Base-by-base conservation (phyloP, 2,329 filamentous ascomycete species). In the Emergomyces pasteurianus region DNA sequence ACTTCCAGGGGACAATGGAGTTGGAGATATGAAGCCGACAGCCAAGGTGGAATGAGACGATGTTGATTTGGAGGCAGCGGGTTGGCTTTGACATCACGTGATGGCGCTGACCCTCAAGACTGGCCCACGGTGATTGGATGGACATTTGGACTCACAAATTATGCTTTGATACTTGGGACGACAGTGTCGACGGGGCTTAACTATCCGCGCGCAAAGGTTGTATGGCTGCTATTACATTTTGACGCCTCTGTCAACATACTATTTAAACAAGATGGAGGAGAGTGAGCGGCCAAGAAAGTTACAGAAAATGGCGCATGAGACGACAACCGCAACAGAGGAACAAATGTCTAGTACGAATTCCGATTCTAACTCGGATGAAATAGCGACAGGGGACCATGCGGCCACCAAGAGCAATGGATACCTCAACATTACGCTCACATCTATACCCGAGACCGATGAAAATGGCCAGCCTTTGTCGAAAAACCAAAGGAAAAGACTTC, bases 401-500 rank as follows among this genome's bases (percentile, higher is more conserved):
- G 21, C 21, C 4, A 21, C 53, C 16, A 16, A 56, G 10, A 42
- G 38, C 26, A 23, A 56, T 28, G 34, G 21, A 21, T 7, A 31
- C 31, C 21, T 6, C 36, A 42, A 12, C 23, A 56, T 56, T 28
- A 42, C 53, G 12, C 53, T 56, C 38, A 14, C 28, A 36, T 31
- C 57, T 40, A 40, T 50, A 36, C 53, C 61, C 12, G 59, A 56
- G 57, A 46, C n/a, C 21, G 53, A 52, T 26, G n/a, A 55, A 49
- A 61, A 60, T 34, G 53, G 36, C 38, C 43, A 58, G 40, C 42
- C 42, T 43, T 66, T 96, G 58, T 96, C 92, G 21, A 97, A 97
- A 70, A 95, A 87, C 69, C 88, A 92, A 67, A 78, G 87, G 63
- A 96, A 95, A 75, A 92, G 90, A 70, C 78, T 90, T 58, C 84